Evolutionary conservation across 192 early-diverging fungal species (phyloP), one percentile per base, ranked within the genome.

Genomic region (Podila epicladia): DNA sequence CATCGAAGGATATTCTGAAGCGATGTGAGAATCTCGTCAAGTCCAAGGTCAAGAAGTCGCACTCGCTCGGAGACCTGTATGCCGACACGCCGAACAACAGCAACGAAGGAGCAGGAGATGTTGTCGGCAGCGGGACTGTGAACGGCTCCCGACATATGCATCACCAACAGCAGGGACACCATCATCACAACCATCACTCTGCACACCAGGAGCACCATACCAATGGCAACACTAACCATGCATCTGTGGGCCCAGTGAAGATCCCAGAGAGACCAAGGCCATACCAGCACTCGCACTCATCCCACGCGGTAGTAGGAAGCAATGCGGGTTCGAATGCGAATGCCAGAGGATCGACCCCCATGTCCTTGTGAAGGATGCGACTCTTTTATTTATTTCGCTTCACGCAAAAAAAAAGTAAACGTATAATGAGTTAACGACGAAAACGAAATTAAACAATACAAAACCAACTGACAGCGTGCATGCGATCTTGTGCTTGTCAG

Each of bases 1-100:
- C 86, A 0, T 82, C 87, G 19, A 82, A 85, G 65, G 85, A 88
- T 65, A 86, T 90, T 62, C 63, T 90, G 48, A 88, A 87, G 65
- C 72, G 84, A 24, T 90, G 87, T 69, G 87, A 88, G 69, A 84
- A 84, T 29, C 65, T 85, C 9, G 83, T 89, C 53, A 33, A 57
- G 8, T 80, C 77, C 24, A 84, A 85, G 37, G 66, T 83, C 57
- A 86, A 84, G 66, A 85, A 84, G 58, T 75, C 82, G 0, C 83
- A 83, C 61, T 83, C 85, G 0, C 26, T 80, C 13, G 77, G 77
- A 1, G 77, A 80, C 58, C 71, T 80, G 13, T 73, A 80, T 41
- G 71, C 61, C 1, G 77, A 80, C 22, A 48, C 32, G 9, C 60
- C 41, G 13, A 50, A 24, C 64, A 65, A 65, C 64, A 37, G 32